These are phyloP conservation scores for Boletus rex-veris DNA, from an alignment of 768 basidiomycete species.

Conservation along the genomic window DNA sequence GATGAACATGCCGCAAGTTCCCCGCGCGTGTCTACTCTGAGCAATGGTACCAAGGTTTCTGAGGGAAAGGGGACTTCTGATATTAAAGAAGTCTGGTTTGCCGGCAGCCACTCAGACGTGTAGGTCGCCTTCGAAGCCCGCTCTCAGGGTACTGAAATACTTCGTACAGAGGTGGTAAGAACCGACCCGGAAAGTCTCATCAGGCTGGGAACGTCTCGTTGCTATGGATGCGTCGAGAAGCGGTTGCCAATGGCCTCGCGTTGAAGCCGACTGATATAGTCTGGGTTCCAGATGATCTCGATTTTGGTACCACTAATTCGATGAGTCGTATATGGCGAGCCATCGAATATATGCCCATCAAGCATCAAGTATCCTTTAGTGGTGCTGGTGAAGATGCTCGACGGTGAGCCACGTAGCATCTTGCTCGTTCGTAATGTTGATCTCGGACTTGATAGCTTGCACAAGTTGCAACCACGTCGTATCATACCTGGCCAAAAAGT, in stretches of 20 bases:
- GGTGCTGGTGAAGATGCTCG: conserved; percentile 15
- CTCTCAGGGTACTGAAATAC: neutral
- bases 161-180: conserved; percentile 21
- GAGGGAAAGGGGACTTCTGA: conserved; percentile 3
- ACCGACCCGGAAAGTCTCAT: conserved; percentile 16
- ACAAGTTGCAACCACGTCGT: conserved; percentile 21
- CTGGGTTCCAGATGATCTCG: conserved; percentile 27
- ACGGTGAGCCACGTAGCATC: conserved; percentile 8
- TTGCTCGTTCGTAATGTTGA: neutral
- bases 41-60: neutral
- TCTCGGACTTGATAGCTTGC: conserved; percentile 4
- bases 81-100: conserved; percentile 68
- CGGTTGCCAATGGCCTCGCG: conserved; percentile 21
- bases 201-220: conserved; percentile 28
- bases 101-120: conserved; percentile 42
- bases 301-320: conserved; percentile 20
- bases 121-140: neutral
- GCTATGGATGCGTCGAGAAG: conserved; percentile 35
- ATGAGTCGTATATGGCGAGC: conserved; percentile 15
- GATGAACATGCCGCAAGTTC: neutral
- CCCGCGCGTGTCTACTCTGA: neutral
- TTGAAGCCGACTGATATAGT: conserved; percentile 26
- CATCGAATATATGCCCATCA: conserved; percentile 24
- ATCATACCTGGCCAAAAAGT: conserved; percentile 28
- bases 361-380: conserved; percentile 19